Conservation (phyloP, 371 early-diverging fungal species). For the Rhizomucor pusillus region DNA sequence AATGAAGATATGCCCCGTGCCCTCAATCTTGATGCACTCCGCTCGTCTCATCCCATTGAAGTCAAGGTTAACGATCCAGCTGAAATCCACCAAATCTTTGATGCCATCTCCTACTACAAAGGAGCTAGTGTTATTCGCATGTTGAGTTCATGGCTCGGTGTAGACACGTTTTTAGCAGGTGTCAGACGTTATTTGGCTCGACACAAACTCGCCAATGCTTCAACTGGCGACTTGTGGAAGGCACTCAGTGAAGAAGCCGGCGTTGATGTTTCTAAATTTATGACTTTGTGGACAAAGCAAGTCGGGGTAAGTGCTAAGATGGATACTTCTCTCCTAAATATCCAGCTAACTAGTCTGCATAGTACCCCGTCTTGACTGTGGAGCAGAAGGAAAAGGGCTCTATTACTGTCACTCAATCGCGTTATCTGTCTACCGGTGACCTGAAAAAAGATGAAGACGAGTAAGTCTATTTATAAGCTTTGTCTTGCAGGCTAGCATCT, state of each 20-base stretch:
- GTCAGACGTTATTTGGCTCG: constrained; percentile 78
- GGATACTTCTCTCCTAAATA: no score
- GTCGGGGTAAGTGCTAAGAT: constrained; percentile 68
- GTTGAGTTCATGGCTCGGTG: constrained; percentile 66
- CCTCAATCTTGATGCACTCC: constrained; percentile 71
- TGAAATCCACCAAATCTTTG: constrained; percentile 79
- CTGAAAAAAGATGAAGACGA: constrained; percentile 60
- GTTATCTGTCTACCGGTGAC: constrained; percentile 80
- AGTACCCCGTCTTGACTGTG: constrained; percentile 73
- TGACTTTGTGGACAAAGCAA: constrained; percentile 82
- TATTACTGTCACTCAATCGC: constrained; percentile 66
- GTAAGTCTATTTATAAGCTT: constrained; percentile 18
- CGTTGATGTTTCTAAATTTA: constrained; percentile 68
- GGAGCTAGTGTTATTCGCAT: constrained; percentile 93
- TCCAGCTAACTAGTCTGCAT: no score
- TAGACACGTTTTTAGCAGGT: constrained; percentile 64
- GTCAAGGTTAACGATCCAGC: constrained; percentile 77
- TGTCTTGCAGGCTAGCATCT: no score
- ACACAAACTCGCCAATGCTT: constrained; percentile 79
- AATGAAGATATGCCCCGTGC: constrained; percentile 73
- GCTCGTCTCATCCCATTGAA: constrained; percentile 84
- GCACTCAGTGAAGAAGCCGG: constrained; percentile 72
- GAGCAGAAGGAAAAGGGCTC: constrained; percentile 40
- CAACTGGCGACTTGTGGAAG: constrained; percentile 81
- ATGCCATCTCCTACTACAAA: constrained; percentile 80